Percentiles rank a stretch among this genome's conserved stretches.
Evolutionary conservation across 148 eudicot genomes (phyloP).

Genomic region (Salicornia ramosissima): DNA sequence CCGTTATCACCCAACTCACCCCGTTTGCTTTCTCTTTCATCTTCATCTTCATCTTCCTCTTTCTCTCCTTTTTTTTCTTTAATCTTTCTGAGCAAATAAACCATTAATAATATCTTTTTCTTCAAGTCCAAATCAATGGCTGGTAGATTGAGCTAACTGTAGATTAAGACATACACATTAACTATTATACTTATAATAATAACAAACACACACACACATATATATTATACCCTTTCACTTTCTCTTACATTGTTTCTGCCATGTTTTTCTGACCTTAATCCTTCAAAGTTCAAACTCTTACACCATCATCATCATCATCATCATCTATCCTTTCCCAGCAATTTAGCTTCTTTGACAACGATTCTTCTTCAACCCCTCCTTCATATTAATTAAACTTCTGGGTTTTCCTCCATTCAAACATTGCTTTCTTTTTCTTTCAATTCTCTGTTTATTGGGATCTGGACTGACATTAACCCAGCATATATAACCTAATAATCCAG

Average conservation of each 20-base stretch:
- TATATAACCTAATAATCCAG: too few species aligned
- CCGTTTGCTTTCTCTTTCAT: slow-evolving; percentile 18
- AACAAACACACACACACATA: background rate
- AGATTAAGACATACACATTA: background rate
- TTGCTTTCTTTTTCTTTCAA: background rate
- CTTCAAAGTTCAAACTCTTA: background rate
- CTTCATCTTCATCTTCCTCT: background rate
- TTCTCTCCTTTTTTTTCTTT: slow-evolving; percentile 17
- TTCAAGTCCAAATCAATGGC: slow-evolving; percentile 30
- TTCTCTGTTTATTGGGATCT: slow-evolving; percentile 15
- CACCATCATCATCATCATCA: too few species aligned
- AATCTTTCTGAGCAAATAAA: slow-evolving; percentile 14
- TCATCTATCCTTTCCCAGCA: slow-evolving; percentile 20
- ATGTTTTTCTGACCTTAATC: slow-evolving; percentile 8
- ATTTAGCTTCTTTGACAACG: slow-evolving; percentile 19
- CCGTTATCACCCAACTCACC: slow-evolving; percentile 28
- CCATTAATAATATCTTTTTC: slow-evolving; percentile 15
- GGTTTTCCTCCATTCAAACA: background rate
- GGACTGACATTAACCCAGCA: slow-evolving; percentile 18
- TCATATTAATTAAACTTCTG: slow-evolving; percentile 5
- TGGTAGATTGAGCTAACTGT: slow-evolving; percentile 18
- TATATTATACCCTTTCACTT: background rate
- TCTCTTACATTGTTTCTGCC: slow-evolving; percentile 6
- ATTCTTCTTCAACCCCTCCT: background rate
- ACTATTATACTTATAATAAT: background rate